Conservation (phyloP, 176 grass and related monocot species). For the Elaeis guineensis region DNA sequence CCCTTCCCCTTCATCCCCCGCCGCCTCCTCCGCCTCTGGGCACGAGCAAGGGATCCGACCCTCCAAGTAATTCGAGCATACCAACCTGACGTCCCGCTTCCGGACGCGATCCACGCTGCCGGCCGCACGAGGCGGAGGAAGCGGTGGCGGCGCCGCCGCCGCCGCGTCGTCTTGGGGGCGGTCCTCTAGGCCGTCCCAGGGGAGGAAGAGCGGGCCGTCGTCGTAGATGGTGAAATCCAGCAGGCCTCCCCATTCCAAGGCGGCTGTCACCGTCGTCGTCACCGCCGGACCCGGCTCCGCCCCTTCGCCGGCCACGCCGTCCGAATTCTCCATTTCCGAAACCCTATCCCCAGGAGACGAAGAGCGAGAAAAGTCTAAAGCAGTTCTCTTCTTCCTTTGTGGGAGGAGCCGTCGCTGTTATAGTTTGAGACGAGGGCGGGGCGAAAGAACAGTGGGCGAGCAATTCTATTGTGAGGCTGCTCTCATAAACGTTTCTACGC, state of each 20-base stretch:
- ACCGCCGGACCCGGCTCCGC: not conserved
- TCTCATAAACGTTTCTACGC: too few species aligned
- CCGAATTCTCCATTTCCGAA: too few species aligned
- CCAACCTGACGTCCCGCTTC: constrained; percentile 79
- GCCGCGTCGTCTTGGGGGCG: constrained; percentile 3
- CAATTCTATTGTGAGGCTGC: too few species aligned
- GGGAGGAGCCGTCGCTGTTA: too few species aligned
- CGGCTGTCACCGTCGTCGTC: constrained; percentile 12
- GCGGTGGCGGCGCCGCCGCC: constrained; percentile 1
- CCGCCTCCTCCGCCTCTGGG: constrained; percentile 81
- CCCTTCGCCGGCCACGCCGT: too few species aligned
- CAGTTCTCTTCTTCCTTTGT: too few species aligned
- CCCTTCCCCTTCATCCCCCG: not conserved
- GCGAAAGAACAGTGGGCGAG: too few species aligned
- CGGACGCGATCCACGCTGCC: constrained; percentile 32
- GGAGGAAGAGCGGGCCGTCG: constrained; percentile 47
- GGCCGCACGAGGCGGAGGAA: not conserved
- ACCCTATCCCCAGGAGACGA: too few species aligned
- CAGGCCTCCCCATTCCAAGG: constrained; percentile 73
- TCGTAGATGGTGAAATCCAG: constrained; percentile 45
- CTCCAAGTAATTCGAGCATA: constrained; percentile 84
- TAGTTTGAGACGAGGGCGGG: too few species aligned
- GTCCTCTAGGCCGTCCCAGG: constrained; percentile 27
- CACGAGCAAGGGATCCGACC: constrained; percentile 82
- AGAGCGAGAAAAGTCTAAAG: too few species aligned